Evolutionary conservation across 2,329 filamentous ascomycete genomes (phyloP).

Genomic region (Microdochium paspali): DNA sequence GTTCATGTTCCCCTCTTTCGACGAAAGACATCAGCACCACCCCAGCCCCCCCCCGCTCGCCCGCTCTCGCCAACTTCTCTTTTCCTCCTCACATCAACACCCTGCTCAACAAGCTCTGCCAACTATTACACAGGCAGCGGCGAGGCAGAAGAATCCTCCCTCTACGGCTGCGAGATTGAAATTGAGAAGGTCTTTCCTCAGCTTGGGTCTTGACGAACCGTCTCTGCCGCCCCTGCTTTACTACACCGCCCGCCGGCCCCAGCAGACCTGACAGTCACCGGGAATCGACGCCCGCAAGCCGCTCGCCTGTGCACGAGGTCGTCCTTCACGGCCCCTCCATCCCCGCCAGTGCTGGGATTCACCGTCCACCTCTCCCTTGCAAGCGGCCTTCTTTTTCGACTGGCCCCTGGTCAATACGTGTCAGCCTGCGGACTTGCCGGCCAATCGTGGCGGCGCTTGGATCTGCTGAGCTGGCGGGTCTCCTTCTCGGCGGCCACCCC

Average conservation of each 20-base stretch:
- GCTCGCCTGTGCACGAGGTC: background rate
- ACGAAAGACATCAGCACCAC: background rate
- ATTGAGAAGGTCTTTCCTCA: background rate
- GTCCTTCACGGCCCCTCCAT: background rate
- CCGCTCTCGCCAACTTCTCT: background rate
- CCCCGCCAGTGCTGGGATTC: background rate
- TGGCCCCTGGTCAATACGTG: background rate
- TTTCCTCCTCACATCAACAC: background rate
- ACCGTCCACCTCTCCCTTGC: background rate
- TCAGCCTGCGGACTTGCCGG: background rate
- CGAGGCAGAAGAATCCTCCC: too few species aligned
- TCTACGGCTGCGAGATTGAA: too few species aligned
- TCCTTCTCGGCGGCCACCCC: background rate
- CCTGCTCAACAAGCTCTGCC: background rate
- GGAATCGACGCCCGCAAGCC: background rate
- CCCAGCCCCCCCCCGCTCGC: background rate
- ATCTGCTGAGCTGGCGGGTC: background rate
- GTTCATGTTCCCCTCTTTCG: background rate
- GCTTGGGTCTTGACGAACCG: background rate
- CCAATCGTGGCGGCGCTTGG: background rate
- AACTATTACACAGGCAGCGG: background rate
- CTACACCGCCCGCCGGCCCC: background rate
- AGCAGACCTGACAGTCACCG: background rate
- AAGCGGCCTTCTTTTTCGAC: background rate
- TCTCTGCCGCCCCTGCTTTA: background rate